Conservation (phyloP, 495 filamentous ascomycete species). For the Neurospora sublineolata region DNA sequence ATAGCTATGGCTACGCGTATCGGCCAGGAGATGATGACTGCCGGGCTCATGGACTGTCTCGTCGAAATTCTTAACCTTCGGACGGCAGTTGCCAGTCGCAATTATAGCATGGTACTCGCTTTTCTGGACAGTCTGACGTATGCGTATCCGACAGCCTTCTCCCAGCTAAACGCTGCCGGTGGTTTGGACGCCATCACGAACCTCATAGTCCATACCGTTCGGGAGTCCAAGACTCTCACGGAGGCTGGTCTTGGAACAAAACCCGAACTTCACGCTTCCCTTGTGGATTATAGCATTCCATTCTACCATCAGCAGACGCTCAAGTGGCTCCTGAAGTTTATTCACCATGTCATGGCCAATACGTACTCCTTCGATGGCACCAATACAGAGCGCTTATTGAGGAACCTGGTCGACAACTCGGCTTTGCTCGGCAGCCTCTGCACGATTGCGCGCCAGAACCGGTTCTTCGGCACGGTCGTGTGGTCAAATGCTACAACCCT, state of each 20-base stretch:
- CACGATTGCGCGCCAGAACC: conserved; percentile 66
- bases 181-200: conserved; percentile 81
- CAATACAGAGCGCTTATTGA: conserved; percentile 75
- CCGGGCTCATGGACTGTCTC: conserved; percentile 78
- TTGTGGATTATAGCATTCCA: conserved; percentile 84
- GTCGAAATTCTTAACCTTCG: conserved; percentile 81
- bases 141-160: conserved; percentile 66
- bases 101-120: conserved; percentile 64
- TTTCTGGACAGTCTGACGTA: conserved; percentile 85
- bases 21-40: conserved; percentile 64
- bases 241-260: conserved; percentile 61
- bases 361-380: conserved; percentile 46
- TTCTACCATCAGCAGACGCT: conserved; percentile 86
- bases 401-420: conserved; percentile 90
- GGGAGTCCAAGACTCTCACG: conserved; percentile 53
- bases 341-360: conserved; percentile 87
- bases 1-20: conserved; percentile 61
- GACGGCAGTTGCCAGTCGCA: conserved; percentile 68
- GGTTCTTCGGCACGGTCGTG: conserved; percentile 74
- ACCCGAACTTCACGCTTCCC: conserved; percentile 61
- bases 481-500: conserved; percentile 90
- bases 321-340: conserved; percentile 89
- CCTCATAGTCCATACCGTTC: conserved; percentile 69
- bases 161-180: conserved; percentile 61
- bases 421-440: conserved; percentile 66